phyloP scores from a whole-genome alignment of 2,329 filamentous ascomycete species.

The Monilinia vaccinii-corymbosi region DNA sequence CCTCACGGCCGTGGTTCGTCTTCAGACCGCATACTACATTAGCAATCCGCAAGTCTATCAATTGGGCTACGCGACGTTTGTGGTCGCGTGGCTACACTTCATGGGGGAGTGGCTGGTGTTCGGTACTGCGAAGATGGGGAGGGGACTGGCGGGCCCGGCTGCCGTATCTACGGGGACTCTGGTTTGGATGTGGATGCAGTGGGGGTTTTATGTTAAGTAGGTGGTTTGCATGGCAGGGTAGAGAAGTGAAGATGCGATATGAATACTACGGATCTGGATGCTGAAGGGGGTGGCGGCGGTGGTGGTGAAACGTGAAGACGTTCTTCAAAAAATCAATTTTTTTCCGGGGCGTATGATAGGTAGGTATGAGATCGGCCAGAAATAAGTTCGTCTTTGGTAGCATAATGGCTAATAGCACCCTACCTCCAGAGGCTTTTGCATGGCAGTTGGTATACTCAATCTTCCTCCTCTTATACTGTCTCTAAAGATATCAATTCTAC shows the following conservation, averaged over 20 bases:
- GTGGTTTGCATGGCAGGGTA: background rate
- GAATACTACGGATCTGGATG: background rate
- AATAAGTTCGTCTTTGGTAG: background rate
- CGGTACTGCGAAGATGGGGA: conserved; percentile 59
- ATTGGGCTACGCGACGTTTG: conserved; percentile 55
- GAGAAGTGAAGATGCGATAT: background rate
- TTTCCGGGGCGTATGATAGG: background rate
- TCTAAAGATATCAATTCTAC: too few relatives aligned
- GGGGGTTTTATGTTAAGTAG: conserved; percentile 53
- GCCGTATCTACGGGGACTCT: conserved; percentile 39
- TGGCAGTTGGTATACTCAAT: background rate
- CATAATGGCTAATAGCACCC: too few relatives aligned
- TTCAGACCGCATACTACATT: conserved; percentile 62
- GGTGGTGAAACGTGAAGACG: background rate
- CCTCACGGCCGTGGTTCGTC: conserved; percentile 48
- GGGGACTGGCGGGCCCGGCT: conserved; percentile 48
- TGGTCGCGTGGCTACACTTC: conserved; percentile 46
- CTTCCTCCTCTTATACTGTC: too few relatives aligned
- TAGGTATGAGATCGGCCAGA: background rate
- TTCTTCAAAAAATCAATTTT: background rate
- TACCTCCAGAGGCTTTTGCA: background rate
- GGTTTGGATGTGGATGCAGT: conserved; percentile 58
- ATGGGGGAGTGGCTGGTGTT: conserved; percentile 72
- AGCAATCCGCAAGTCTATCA: conserved; percentile 49
- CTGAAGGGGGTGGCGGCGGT: background rate